Evolutionary conservation across 495 filamentous ascomycete genomes (phyloP).

Genomic region (Aspergillus sclerotioniger): DNA sequence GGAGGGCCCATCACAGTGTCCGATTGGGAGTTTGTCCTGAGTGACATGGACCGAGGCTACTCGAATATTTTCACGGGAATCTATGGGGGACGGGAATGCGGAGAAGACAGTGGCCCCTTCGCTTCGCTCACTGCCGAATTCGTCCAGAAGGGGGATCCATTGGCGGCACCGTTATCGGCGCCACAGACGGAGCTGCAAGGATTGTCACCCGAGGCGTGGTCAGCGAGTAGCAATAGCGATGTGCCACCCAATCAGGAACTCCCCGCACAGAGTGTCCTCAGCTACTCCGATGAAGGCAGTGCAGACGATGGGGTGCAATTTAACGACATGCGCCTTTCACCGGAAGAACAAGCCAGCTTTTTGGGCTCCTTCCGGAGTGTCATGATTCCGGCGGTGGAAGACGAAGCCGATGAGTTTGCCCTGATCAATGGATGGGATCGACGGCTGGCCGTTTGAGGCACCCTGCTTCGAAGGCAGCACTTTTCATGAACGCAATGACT

Average conservation of each 20-base stretch:
- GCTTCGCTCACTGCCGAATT: conserved; percentile 44
- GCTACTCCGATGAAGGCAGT: conserved; percentile 74
- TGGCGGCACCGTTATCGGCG: conserved; percentile 17
- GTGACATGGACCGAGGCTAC: conserved; percentile 72
- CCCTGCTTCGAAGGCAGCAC: background rate
- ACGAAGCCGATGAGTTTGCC: conserved; percentile 37
- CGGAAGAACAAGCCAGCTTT: conserved; percentile 30
- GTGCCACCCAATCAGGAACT: conserved; percentile 34
- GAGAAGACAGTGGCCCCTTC: conserved; percentile 44
- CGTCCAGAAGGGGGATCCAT: conserved; percentile 26
- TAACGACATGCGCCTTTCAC: conserved; percentile 22
- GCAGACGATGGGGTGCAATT: conserved; percentile 37
- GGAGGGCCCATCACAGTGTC: conserved; percentile 50
- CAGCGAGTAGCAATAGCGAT: conserved; percentile 39
- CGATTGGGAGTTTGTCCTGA: conserved; percentile 78
- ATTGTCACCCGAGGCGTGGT: conserved; percentile 43
- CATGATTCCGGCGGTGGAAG: conserved; percentile 41
- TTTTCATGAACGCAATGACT: background rate
- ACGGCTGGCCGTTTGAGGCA: conserved; percentile 36
- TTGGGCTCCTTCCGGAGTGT: conserved; percentile 49
- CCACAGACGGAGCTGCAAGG: conserved; percentile 32
- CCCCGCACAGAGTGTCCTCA: conserved; percentile 65
- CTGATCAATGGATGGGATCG: conserved; percentile 37
- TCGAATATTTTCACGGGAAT: conserved; percentile 82
- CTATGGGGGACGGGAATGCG: conserved; percentile 66